Percentiles rank a stretch among this genome's conserved stretches.
These are phyloP conservation scores for Silene latifolia DNA, from an alignment of 148 eudicot genomes.

Conservation along the genomic window DNA sequence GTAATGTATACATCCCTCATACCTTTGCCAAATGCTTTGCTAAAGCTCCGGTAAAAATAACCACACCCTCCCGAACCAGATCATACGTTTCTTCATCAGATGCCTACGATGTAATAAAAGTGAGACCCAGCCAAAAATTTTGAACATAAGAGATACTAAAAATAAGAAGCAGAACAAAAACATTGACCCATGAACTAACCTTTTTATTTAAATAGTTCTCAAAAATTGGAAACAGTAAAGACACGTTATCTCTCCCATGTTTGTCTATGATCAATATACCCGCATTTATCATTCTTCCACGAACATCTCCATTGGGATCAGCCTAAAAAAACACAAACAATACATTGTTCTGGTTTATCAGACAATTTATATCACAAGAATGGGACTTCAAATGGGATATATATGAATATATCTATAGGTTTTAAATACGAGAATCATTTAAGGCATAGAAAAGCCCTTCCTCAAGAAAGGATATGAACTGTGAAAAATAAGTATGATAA, in stretches of 20 bases:
- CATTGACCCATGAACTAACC: conserved; percentile 40
- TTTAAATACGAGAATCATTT: neutral
- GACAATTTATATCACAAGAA: neutral
- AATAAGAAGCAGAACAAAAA: conserved; percentile 5
- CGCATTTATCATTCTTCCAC: conserved; percentile 98
- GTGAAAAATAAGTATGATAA: neutral
- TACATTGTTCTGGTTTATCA: neutral
- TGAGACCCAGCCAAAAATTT: neutral
- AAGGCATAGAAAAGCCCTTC: neutral
- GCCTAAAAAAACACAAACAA: conserved; percentile 56
- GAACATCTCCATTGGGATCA: conserved; percentile 87
- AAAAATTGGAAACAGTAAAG: conserved; percentile 91
- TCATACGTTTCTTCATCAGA: conserved; percentile 90
- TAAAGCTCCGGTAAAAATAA: conserved; percentile 92
- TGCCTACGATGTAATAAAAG: conserved; percentile 42
- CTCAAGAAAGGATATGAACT: neutral
- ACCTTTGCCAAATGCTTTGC: conserved; percentile 95
- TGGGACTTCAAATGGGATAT: neutral
- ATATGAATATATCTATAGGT: no score
- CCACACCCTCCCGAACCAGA: conserved; percentile 98
- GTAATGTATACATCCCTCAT: conserved; percentile 10
- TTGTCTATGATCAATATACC: conserved; percentile 91
- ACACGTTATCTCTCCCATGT: conserved; percentile 84
- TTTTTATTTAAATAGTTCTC: conserved; percentile 95
- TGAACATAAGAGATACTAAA: neutral